Conservation (phyloP, 768 basidiomycete species). For the Mycena metata region DNA sequence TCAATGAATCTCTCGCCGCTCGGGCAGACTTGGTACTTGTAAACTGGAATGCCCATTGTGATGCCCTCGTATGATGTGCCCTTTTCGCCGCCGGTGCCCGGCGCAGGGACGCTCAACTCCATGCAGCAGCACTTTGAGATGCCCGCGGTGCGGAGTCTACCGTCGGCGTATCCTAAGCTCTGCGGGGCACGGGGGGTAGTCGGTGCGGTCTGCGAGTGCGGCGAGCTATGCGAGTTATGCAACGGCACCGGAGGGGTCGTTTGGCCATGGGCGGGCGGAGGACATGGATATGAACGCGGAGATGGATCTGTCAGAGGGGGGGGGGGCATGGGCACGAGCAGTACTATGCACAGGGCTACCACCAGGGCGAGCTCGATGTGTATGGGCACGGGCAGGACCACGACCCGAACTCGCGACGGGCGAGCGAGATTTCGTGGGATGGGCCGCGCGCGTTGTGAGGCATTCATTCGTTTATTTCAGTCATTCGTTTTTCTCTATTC, state of each 20-base stretch:
- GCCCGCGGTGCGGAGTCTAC: constrained; percentile 18
- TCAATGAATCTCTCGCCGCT: no score
- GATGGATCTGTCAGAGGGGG: constrained; percentile 4
- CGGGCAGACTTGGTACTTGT: no score
- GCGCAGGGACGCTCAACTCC: background rate
- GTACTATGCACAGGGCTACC: constrained; percentile 36
- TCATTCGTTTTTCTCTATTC: constrained; percentile 15
- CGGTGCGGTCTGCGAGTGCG: constrained; percentile 53
- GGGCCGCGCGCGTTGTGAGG: constrained; percentile 58
- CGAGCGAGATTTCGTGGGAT: constrained; percentile 54
- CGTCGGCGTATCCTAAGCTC: constrained; percentile 41
- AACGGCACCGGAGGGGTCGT: constrained; percentile 61
- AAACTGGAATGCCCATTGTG: constrained; percentile 44
- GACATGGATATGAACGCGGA: constrained; percentile 22
- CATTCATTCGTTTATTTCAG: constrained; percentile 29
- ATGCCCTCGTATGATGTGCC: constrained; percentile 27
- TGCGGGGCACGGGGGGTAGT: constrained; percentile 27
- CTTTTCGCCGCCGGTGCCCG: constrained; percentile 21
- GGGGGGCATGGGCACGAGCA: constrained; percentile 1
- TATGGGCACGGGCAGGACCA: constrained; percentile 37
- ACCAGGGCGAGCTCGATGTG: constrained; percentile 45
- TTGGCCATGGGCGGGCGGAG: constrained; percentile 26
- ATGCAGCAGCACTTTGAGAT: constrained; percentile 38
- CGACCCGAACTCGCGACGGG: constrained; percentile 44
- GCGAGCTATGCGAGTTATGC: constrained; percentile 56